These are phyloP conservation scores for Neopestalotiopsis sp. DNA, from an alignment of 2,329 filamentous ascomycete genomes.

Conservation along the genomic window DNA sequence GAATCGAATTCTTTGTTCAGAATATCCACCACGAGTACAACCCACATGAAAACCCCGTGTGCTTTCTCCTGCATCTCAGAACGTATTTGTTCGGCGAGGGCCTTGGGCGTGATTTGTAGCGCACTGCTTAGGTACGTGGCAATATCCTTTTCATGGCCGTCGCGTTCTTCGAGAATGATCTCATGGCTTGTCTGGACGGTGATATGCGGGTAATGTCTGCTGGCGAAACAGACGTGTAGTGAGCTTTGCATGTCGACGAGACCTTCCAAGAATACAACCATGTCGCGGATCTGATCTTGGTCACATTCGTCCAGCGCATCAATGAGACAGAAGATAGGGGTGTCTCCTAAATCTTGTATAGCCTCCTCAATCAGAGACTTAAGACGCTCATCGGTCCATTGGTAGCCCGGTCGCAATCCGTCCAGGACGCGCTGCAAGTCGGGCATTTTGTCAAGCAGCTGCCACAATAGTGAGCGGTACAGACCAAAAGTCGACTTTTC, in stretches of 20 bases:
- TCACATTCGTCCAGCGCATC: conserved; percentile 55
- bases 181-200: conserved; percentile 33
- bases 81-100: conserved; percentile 30
- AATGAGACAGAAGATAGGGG: conserved; percentile 26
- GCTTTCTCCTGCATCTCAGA: conserved; percentile 40
- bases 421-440: conserved; percentile 42
- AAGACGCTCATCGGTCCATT: conserved; percentile 25
- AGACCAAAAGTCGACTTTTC: conserved; percentile 53
- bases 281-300: conserved; percentile 44
- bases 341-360: conserved; percentile 21
- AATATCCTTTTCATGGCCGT: conserved; percentile 32
- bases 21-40: conserved; percentile 47
- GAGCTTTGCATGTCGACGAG: conserved; percentile 24
- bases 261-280: conserved; percentile 48
- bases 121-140: conserved; percentile 37
- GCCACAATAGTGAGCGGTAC: conserved; percentile 53
- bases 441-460: conserved; percentile 44
- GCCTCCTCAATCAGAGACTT: conserved; percentile 29
- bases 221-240: conserved; percentile 49
- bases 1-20: conserved; percentile 45
- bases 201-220: conserved; percentile 39
- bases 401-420: background rate
- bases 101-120: conserved; percentile 30
- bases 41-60: conserved; percentile 51
- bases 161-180: conserved; percentile 38